Base-by-base conservation (phyloP, 2,329 filamentous ascomycete species). In the Dothidotthia symphoricarpi region DNA sequence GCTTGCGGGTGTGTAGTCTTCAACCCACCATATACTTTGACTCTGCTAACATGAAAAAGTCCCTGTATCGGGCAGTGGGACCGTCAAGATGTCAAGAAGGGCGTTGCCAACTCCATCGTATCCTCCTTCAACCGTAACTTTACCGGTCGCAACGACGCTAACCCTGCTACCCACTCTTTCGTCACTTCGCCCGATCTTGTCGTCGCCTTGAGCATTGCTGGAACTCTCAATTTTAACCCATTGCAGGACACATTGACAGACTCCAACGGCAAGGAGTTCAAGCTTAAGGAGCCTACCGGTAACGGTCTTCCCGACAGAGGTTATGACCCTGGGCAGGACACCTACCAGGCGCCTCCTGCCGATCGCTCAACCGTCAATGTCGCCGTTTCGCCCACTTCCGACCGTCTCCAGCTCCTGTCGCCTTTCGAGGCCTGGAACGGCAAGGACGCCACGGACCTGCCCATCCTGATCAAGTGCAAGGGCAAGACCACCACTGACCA, bases 51-150 rank as follows among this genome's bases (percentile, higher is more conserved):
- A 22, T 22, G 5, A 9, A 6, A 6, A 6, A 22, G 19, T 9
- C 19, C 19, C 5, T 22, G 19, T 13, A 24, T 24, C 17, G 64
- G 70, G 49, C 91, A 97, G 73, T 97, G 93, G 93, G 89, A 96
- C 65, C 86, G 93, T 56, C 77, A 75, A 53, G 91, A 97, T 58
- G 88, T 96, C 39, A 86, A 90, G 80, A 96, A 97, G 82, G 91
- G 91, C 54, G 83, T 87, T 59, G 76, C 89, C 62, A 98, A 98
- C 83, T 94, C 89, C 6, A 98, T 98, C 69, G 77, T 98, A 68
- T 96, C 90, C 31, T 97, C 93, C 17, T 98, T 96, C 84, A 98
- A 98, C 85, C 89, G 93, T 73, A 97, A 98, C 83, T 97, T 98
- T 77, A 97, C 91, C 46, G 91, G 91, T 54, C 88, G 93, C 68